phyloP scores from a whole-genome alignment of 805 yeast species.

The Monosporozyma siamensis region DNA sequence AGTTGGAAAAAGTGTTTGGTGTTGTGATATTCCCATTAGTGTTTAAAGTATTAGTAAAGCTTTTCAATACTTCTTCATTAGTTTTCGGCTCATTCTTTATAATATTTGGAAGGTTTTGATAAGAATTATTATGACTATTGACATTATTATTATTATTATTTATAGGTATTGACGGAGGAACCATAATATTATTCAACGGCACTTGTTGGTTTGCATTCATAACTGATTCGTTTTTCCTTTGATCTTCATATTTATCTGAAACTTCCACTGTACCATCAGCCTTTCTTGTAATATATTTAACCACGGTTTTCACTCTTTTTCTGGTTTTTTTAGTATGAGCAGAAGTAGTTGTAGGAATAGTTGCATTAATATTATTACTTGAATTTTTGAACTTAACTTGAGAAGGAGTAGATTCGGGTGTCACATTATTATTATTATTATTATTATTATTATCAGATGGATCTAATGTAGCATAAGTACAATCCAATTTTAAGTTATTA shows the following conservation, averaged over 20 bases:
- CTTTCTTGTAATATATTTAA: neutral
- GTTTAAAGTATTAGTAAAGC: neutral
- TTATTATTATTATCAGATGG: neutral
- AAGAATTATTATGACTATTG: no score
- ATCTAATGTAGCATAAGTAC: conserved; percentile 43
- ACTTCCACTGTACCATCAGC: neutral
- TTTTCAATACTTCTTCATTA: no score
- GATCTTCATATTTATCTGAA: neutral
- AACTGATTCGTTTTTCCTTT: neutral
- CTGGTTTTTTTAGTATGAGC: no score
- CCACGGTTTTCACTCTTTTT: neutral
- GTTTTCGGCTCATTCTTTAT: no score
- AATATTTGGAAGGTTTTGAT: no score
- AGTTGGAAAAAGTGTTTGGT: neutral
- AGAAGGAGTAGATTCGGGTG: no score
- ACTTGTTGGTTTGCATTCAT: neutral
- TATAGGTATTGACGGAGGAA: no score
- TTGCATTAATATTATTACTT: no score
- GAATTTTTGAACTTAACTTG: no score
- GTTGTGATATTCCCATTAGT: neutral
- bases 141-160: no score
- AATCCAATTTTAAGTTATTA: conserved; percentile 63
- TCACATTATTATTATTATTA: neutral
- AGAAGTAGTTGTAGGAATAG: no score
- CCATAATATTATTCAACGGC: no score